phyloP scores from a whole-genome alignment of 148 eudicot genomes.

The Fagopyrum esculentum region DNA sequence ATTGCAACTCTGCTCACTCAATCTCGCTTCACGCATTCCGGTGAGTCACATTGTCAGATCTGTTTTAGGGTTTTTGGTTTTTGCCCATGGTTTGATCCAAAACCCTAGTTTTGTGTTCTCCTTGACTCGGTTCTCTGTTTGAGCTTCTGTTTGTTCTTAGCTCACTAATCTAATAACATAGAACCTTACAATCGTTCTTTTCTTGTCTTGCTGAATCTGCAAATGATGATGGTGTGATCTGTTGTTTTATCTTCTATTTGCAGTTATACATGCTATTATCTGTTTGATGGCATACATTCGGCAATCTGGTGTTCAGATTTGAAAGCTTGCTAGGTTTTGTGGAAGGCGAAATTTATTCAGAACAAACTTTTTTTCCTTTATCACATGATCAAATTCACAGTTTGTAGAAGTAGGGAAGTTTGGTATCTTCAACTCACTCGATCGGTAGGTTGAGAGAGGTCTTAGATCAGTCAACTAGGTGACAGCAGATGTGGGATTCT shows the following conservation, averaged over 20 bases:
- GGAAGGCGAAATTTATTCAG: neutral
- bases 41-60: slow-evolving; percentile 7
- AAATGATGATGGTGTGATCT: neutral
- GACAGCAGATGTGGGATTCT: no score
- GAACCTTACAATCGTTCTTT: no score
- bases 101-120: neutral
- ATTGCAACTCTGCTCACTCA: neutral
- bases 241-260: neutral
- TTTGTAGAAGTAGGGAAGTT: neutral
- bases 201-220: neutral
- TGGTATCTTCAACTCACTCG: no score
- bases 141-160: neutral
- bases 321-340: neutral
- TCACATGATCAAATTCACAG: slow-evolving; percentile 1
- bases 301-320: neutral
- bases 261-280: neutral
- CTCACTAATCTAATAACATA: no score
- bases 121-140: neutral
- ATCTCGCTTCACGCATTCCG: neutral
- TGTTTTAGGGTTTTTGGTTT: neutral
- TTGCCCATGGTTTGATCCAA: slow-evolving; percentile 3
- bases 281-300: neutral
- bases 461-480: no score
- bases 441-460: no score
- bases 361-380: neutral